These are phyloP conservation scores for Mallotus japonicus DNA, from an alignment of 441 rosid genomes.

Conservation along the genomic window DNA sequence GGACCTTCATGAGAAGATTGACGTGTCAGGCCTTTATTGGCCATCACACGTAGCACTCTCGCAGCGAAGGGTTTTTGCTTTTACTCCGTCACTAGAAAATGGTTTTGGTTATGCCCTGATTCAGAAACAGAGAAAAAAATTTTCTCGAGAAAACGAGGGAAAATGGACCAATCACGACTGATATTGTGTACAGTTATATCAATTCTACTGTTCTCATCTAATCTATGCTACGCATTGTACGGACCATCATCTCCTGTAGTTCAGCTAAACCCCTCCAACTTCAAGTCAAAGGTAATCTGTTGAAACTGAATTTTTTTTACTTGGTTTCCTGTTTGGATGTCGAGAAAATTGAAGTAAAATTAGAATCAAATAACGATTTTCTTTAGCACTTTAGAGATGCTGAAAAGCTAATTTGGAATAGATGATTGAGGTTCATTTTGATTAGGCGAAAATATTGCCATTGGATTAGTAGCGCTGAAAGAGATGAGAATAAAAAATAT, in stretches of 20 bases:
- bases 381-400: too few relatives aligned
- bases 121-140: background rate
- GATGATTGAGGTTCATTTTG: background rate
- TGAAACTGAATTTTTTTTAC: background rate
- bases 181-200: conserved; percentile 32
- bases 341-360: conserved; percentile 7
- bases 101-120: background rate
- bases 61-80: conserved; percentile 24
- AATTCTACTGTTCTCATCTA: conserved; percentile 31
- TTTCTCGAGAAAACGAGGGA: conserved; percentile 30
- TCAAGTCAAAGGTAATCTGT: conserved; percentile 81
- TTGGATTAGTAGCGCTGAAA: background rate
- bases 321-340: conserved; percentile 6
- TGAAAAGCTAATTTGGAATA: background rate
- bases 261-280: conserved; percentile 95
- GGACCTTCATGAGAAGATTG: background rate
- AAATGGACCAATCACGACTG: conserved; percentile 33
- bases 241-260: conserved; percentile 88
- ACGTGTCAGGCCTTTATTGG: conserved; percentile 58
- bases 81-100: conserved; percentile 20
- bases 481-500: background rate
- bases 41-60: conserved; percentile 35
- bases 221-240: conserved; percentile 57
- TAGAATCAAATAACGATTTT: background rate
- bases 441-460: background rate